phyloP scores from a whole-genome alignment of 2,329 filamentous ascomycete species.

The Nigrograna mackinnonii region DNA sequence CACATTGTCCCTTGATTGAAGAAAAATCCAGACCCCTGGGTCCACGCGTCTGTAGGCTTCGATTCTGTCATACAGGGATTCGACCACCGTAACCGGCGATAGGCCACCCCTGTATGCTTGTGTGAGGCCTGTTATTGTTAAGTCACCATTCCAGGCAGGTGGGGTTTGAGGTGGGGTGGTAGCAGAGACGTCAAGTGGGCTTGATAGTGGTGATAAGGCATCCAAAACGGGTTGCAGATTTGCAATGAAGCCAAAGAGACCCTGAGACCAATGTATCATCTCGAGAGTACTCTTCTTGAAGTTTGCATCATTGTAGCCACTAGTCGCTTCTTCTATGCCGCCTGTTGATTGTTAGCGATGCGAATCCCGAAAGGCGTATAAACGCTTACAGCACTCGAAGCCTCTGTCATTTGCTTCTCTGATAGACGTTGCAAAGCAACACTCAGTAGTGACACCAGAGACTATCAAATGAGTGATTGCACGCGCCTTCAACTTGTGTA shows the following conservation, averaged over 20 bases:
- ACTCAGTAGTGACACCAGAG: constrained; percentile 62
- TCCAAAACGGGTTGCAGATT: constrained; percentile 47
- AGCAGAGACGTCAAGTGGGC: neutral
- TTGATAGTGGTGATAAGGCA: constrained; percentile 20
- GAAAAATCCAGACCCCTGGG: constrained; percentile 56
- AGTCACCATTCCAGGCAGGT: constrained; percentile 43
- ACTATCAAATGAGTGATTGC: constrained; percentile 63
- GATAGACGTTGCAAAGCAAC: constrained; percentile 60
- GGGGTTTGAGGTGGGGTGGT: constrained; percentile 40
- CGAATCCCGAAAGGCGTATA: neutral
- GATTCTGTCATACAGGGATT: constrained; percentile 51
- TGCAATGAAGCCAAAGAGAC: constrained; percentile 55
- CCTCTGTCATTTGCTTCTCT: constrained; percentile 64
- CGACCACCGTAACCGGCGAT: constrained; percentile 49
- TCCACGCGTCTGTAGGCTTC: constrained; percentile 53
- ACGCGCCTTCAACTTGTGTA: constrained; percentile 56
- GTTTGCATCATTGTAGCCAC: constrained; percentile 52
- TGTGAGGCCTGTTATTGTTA: constrained; percentile 49
- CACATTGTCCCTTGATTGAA: constrained; percentile 43
- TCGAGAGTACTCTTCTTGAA: constrained; percentile 53
- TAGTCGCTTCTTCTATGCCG: constrained; percentile 47
- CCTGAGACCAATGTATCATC: constrained; percentile 55
- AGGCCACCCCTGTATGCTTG: constrained; percentile 49
- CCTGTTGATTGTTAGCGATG: constrained; percentile 37
- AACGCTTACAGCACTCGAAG: constrained; percentile 58